These are phyloP conservation scores for Aspergillus ruber DNA, from an alignment of 2,329 filamentous ascomycete genomes.

Conservation along the genomic window DNA sequence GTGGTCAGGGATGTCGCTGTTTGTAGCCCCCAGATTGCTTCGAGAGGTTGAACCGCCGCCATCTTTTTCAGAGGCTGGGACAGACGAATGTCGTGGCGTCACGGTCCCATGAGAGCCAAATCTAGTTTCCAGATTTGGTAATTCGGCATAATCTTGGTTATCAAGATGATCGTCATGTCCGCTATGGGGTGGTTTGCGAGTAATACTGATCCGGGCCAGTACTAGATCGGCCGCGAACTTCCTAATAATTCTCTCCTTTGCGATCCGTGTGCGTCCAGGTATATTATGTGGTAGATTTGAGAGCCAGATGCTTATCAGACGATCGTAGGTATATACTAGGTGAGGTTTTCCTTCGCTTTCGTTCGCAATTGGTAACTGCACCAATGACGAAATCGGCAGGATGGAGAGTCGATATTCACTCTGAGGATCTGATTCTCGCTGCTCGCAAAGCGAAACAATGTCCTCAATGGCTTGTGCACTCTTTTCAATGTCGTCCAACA, in stretches of 20 bases:
- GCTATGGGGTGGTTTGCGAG: conserved; percentile 7
- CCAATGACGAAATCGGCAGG: conserved; percentile 14
- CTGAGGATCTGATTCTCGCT: conserved; percentile 1
- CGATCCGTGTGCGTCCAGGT: conserved; percentile 30
- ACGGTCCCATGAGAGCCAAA: neutral
- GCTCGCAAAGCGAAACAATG: conserved; percentile 16
- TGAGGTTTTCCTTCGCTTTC: conserved; percentile 9
- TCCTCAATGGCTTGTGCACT: conserved; percentile 22
- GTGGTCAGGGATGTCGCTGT: neutral
- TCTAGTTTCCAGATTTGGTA: neutral
- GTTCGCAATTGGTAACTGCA: conserved; percentile 3
- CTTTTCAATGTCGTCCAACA: conserved; percentile 32
- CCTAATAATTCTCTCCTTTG: conserved; percentile 34
- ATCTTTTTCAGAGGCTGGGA: neutral
- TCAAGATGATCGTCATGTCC: neutral
- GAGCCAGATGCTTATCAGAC: conserved; percentile 32
- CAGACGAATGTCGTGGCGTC: neutral
- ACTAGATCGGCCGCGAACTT: conserved; percentile 31
- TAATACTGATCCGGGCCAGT: conserved; percentile 24
- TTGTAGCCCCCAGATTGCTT: neutral
- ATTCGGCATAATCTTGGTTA: neutral
- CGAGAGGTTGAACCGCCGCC: neutral
- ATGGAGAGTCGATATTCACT: conserved; percentile 11
- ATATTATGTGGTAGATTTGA: conserved; percentile 25
- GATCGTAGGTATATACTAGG: conserved; percentile 28